Percentiles rank a stretch among this genome's conserved stretches.
Evolutionary conservation across 306 rosid species (phyloP).

Genomic region (Trifolium pratense): DNA sequence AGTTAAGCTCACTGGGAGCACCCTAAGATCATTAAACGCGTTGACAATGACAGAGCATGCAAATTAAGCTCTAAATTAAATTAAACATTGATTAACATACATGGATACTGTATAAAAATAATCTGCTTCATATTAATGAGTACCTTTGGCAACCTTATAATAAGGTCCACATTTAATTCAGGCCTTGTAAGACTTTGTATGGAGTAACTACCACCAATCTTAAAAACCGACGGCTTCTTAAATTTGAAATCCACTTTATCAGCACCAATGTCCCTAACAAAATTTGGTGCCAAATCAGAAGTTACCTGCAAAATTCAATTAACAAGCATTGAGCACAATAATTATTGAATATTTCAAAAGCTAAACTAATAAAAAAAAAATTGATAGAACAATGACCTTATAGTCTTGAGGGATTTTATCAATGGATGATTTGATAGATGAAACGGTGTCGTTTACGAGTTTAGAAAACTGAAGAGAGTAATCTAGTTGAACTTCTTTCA

Average conservation of each 20-base stretch:
- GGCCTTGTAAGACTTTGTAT: conserved; percentile 64
- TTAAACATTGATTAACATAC: background rate
- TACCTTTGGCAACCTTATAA: conserved; percentile 84
- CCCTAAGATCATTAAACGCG: too few species aligned
- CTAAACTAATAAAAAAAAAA: background rate
- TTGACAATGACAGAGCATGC: background rate
- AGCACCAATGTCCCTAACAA: conserved; percentile 78
- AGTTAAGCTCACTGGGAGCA: too few species aligned
- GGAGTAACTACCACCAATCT: conserved; percentile 75
- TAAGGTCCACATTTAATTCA: conserved; percentile 68
- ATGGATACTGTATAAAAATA: background rate
- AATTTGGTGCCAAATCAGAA: conserved; percentile 65
- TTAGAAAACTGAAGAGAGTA: conserved; percentile 49
- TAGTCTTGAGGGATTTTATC: conserved; percentile 63
- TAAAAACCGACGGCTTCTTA: conserved; percentile 61
- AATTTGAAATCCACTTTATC: conserved; percentile 86
- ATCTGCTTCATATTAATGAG: background rate
- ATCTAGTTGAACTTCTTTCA: conserved; percentile 66
- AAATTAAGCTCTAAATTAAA: background rate
- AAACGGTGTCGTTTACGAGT: conserved; percentile 61
- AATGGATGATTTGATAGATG: conserved; percentile 59
- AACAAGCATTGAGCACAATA: conserved; percentile 5
- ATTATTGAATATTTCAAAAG: background rate
- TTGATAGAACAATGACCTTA: conserved; percentile 42
- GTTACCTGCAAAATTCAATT: conserved; percentile 53